Percentiles rank a stretch among this genome's conserved stretches.
These are phyloP conservation scores for Tylopilus subfusipes DNA, from an alignment of 768 basidiomycete genomes.

Conservation along the genomic window DNA sequence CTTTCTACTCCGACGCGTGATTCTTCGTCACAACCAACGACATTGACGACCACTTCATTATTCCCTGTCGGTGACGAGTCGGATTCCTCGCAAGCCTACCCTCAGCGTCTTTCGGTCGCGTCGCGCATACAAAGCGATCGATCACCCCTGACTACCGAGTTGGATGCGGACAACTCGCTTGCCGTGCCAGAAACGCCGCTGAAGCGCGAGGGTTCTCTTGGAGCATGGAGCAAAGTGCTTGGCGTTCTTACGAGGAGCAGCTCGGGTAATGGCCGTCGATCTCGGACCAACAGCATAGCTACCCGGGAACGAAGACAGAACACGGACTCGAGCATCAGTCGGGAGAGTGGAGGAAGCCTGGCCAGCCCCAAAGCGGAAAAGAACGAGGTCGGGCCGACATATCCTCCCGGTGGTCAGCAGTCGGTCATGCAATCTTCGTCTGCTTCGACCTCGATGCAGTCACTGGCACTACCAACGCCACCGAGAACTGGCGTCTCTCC, in stretches of 20 bases:
- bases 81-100: constrained; percentile 51
- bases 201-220: constrained; percentile 58
- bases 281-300: constrained; percentile 73
- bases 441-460: constrained; percentile 60
- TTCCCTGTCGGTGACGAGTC: constrained; percentile 45
- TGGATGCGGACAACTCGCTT: constrained; percentile 46
- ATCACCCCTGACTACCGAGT: constrained; percentile 51
- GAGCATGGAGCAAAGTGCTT: constrained; percentile 66
- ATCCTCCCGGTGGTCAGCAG: constrained; percentile 49
- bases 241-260: constrained; percentile 61
- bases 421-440: constrained; percentile 60
- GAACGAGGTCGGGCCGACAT: constrained; percentile 35
- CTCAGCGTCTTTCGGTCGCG: constrained; percentile 58
- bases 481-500: constrained; percentile 64
- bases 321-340: constrained; percentile 68
- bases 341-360: constrained; percentile 73
- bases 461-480: constrained; percentile 52
- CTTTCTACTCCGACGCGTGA: constrained; percentile 44
- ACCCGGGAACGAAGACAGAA: constrained; percentile 64
- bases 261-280: constrained; percentile 68
- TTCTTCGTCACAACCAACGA: constrained; percentile 44
- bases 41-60: constrained; percentile 41
- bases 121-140: constrained; percentile 59
- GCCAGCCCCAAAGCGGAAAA: constrained; percentile 61
- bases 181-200: constrained; percentile 42